phyloP scores from a whole-genome alignment of 169 alveolate species.

The Amoebophrya sp. region DNA sequence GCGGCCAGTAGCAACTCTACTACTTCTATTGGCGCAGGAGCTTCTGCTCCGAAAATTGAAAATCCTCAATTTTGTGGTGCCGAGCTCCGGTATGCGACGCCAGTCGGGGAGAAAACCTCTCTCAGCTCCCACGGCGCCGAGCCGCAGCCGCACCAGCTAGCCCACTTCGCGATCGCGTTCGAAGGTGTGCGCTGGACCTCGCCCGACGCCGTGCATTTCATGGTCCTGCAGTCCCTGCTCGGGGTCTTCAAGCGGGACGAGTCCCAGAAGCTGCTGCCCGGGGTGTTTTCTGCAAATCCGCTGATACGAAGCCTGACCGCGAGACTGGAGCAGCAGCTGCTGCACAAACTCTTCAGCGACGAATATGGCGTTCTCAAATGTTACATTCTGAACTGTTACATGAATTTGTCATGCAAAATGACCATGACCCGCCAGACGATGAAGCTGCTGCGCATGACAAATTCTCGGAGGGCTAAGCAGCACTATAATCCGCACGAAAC shows the following conservation, averaged over 20 bases:
- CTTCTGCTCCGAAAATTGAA: not conserved
- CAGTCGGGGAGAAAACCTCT: not conserved
- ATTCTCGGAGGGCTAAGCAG: too few species aligned
- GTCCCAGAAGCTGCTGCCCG: not conserved
- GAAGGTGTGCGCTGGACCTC: not conserved
- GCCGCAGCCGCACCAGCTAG: not conserved
- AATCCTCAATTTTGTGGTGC: not conserved
- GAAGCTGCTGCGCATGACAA: too few species aligned
- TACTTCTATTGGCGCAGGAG: too few species aligned
- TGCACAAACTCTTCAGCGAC: not conserved
- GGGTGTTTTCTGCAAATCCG: slow-evolving; percentile 16
- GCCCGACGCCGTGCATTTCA: not conserved
- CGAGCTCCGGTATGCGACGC: not conserved
- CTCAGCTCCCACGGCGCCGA: not conserved
- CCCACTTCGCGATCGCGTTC: not conserved
- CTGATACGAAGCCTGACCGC: not conserved
- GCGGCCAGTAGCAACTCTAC: too few species aligned
- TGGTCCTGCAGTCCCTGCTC: not conserved
- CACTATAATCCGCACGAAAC: too few species aligned
- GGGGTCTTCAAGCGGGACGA: slow-evolving; percentile 14
- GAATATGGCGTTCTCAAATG: too few species aligned
- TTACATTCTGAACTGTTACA: too few species aligned
- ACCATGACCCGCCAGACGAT: too few species aligned
- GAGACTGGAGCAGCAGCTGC: not conserved
- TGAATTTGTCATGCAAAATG: too few species aligned